Percentiles rank a stretch among this genome's conserved stretches.
phyloP scores from a whole-genome alignment of 495 filamentous ascomycete species.

The Cercophora scortea region DNA sequence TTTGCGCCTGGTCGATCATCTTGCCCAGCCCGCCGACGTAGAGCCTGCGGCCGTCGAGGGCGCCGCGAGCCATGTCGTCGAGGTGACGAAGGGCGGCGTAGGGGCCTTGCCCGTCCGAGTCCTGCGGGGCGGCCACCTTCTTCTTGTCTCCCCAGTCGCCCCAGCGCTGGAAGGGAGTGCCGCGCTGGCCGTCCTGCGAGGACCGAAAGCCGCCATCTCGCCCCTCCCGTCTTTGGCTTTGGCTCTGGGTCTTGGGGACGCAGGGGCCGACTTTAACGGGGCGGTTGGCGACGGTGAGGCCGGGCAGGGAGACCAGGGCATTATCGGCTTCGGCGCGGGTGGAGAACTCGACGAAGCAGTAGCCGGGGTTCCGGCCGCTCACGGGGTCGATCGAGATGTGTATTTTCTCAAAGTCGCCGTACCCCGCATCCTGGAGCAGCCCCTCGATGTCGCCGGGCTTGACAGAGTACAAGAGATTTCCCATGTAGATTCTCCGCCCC shows the following conservation, averaged over 20 bases:
- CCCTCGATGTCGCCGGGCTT: constrained; percentile 53
- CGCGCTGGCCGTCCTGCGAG: no score
- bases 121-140: neutral
- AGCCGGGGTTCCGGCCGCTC: constrained; percentile 60
- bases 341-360: constrained; percentile 61
- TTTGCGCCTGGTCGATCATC: constrained; percentile 46
- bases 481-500: constrained; percentile 54
- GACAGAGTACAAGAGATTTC: constrained; percentile 60
- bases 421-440: constrained; percentile 42
- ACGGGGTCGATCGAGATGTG: constrained; percentile 62
- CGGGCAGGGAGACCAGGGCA: constrained; percentile 49
- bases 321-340: constrained; percentile 47
- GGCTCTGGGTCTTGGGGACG: constrained; percentile 27
- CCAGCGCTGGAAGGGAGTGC: constrained; percentile 27
- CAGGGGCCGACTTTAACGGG: constrained; percentile 56
- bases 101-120: constrained; percentile 13
- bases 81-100: constrained; percentile 12
- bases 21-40: constrained; percentile 57
- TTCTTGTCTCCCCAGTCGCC: constrained; percentile 28
- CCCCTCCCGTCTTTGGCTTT: neutral
- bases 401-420: constrained; percentile 44
- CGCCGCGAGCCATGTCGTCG: constrained; percentile 2
- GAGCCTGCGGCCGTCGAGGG: constrained; percentile 41
- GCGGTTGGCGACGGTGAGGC: constrained; percentile 43
- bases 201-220: neutral